Conservation (phyloP, 1,284 basidiomycete species). For the Laetiporus sulphureus region DNA sequence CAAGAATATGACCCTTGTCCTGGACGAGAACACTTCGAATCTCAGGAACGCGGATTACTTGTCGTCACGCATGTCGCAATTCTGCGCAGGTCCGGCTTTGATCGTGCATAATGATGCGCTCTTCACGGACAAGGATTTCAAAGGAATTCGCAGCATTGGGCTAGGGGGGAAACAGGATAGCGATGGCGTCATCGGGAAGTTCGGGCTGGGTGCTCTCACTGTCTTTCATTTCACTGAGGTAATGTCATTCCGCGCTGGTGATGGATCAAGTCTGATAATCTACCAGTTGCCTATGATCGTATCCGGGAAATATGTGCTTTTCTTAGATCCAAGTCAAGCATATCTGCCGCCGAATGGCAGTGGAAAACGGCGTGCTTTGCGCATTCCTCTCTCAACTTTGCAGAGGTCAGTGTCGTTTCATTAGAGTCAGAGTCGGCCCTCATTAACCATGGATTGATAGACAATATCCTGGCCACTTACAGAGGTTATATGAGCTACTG, state of each 20-base stretch:
- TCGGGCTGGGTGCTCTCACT: conserved; percentile 41
- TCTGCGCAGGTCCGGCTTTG: conserved; percentile 30
- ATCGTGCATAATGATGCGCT: conserved; percentile 36
- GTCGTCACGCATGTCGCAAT: conserved; percentile 25
- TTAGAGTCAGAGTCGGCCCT: no score
- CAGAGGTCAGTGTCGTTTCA: conserved; percentile 26
- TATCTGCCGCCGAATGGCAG: conserved; percentile 27
- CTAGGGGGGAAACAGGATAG: conserved; percentile 35
- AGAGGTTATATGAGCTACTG: conserved; percentile 30
- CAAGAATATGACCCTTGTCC: conserved; percentile 29
- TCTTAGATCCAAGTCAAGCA: conserved; percentile 37
- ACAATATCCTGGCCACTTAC: conserved; percentile 35
- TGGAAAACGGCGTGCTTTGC: conserved; percentile 17
- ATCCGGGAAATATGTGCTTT: conserved; percentile 33
- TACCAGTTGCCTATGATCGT: conserved; percentile 37
- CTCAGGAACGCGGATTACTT: conserved; percentile 20
- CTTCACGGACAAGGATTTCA: conserved; percentile 36
- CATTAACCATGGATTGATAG: no score
- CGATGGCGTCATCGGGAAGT: conserved; percentile 38
- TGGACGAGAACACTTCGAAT: conserved; percentile 24
- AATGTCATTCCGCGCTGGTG: conserved; percentile 5
- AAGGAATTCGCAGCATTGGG: conserved; percentile 36
- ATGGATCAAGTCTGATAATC: background rate
- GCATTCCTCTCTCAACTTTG: conserved; percentile 24
- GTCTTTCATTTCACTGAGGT: conserved; percentile 47